A percentile compares a stretch with the other conserved stretches of the same genome.
phyloP scores from a whole-genome alignment of 2,329 filamentous ascomycete species.

The Pseudogymnoascus sp. region DNA sequence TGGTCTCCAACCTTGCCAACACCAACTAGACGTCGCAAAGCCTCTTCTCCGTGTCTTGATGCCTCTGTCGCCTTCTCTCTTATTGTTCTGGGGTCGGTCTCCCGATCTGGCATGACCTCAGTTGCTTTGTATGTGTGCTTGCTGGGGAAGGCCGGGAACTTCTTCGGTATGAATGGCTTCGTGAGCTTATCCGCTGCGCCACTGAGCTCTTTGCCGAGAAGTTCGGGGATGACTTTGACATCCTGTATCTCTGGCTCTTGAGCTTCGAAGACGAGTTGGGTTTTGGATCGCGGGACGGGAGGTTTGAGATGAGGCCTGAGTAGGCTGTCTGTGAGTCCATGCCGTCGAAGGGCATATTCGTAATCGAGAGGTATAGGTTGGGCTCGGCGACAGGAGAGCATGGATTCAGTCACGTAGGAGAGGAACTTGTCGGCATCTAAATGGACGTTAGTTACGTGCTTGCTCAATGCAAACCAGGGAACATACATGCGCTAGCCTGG shows the following conservation, averaged over 20 bases:
- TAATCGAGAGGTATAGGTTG: slow-evolving; percentile 49
- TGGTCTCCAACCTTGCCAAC: slow-evolving; percentile 56
- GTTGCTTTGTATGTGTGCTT: slow-evolving; percentile 57
- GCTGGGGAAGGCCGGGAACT: slow-evolving; percentile 54
- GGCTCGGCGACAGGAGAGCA: slow-evolving; percentile 34
- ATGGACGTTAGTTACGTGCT: background rate
- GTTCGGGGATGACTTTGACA: slow-evolving; percentile 33
- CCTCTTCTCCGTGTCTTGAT: slow-evolving; percentile 53
- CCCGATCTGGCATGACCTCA: slow-evolving; percentile 36
- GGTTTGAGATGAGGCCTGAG: slow-evolving; percentile 49
- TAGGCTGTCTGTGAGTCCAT: slow-evolving; percentile 42
- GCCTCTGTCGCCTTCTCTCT: slow-evolving; percentile 50
- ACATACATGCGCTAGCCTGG: slow-evolving; percentile 49
- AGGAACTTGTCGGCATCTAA: slow-evolving; percentile 26
- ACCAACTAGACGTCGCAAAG: slow-evolving; percentile 48
- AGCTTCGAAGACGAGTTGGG: slow-evolving; percentile 27
- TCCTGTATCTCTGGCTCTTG: slow-evolving; percentile 31
- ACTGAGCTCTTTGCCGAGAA: slow-evolving; percentile 45
- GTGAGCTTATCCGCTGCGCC: slow-evolving; percentile 47
- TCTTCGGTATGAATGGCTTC: slow-evolving; percentile 47
- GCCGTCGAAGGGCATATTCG: slow-evolving; percentile 41
- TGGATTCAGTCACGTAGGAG: slow-evolving; percentile 23
- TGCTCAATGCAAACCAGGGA: slow-evolving; percentile 8
- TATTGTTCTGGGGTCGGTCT: slow-evolving; percentile 47
- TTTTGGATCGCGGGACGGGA: slow-evolving; percentile 34